Base-by-base conservation (phyloP, 768 basidiomycete species). In the Austroboletus eburneus region DNA sequence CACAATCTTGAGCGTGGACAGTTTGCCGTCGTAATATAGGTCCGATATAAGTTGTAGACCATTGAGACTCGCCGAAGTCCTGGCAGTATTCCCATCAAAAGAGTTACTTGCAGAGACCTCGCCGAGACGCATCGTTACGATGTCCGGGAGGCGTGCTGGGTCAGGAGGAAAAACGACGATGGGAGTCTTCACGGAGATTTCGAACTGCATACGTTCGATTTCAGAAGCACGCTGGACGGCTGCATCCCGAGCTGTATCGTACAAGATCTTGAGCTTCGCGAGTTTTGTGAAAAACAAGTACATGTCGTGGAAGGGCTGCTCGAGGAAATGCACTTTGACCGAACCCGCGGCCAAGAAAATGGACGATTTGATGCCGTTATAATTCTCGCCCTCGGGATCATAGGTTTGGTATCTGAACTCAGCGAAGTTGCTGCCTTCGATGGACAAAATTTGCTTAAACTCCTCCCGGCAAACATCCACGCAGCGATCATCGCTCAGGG, bases 351-450 rank as follows among this genome's bases (percentile, higher is more conserved):
- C 77, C 34, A 99, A 76, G 47, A 77, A 76, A 42, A 98, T 72
- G 2, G 83, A 79, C 5, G 94, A 92, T 61, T 91, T 91, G 65
- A 93, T 76, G 24, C 91, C 91, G 13, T 76, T 71, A 64, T 88
- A 85, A 4, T 73, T 69, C 35, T 84, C 78, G 44, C 79, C 85
- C 24, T 71, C 64, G 2, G 89, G 79, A 63, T 94, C 87, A 66
- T 80, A 92, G 0, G 91, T 98, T 64, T 94, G 86, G 67, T 98
- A 99, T 45, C 76, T 79, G 72, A 99, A 91, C 65, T 95, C 87
- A 16, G 92, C 94, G 33, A 99, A 83, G 59, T 97, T 85, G 57
- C 89, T 80, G 39, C 94, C 96, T 58, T 98, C 91, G 46, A 98
- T 97, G 25, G 91, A 89, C 46, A 98, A 69, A 4, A 98, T 76